Percentiles rank a stretch among this genome's conserved stretches.
Conservation (phyloP, 768 basidiomycete genomes). For the Boletus rubroflammeus region DNA sequence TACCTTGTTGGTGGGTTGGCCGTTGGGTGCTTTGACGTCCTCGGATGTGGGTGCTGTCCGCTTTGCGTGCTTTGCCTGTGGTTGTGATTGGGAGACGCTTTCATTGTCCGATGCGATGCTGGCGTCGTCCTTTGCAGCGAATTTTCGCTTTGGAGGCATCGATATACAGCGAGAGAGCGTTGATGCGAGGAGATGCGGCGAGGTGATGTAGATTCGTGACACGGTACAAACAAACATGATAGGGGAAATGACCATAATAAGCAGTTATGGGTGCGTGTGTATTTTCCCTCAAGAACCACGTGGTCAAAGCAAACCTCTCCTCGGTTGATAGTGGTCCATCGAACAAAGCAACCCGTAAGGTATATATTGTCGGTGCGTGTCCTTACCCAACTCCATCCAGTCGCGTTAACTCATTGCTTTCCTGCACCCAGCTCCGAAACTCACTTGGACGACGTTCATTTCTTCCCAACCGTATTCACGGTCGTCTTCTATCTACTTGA, state of each 20-base stretch:
- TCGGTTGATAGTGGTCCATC: not conserved
- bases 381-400: not conserved
- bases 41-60: constrained; percentile 18
- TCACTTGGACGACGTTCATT: not conserved
- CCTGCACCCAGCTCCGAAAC: not conserved
- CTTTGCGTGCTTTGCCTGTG: constrained; percentile 27
- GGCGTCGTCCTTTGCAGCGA: constrained; percentile 32
- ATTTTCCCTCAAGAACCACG: not conserved
- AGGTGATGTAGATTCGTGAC: not conserved
- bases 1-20: constrained; percentile 71
- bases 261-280: constrained; percentile 19
- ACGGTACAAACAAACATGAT: not conserved
- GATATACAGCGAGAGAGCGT: not conserved
- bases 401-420: not conserved
- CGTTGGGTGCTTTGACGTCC: constrained; percentile 33
- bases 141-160: constrained; percentile 33
- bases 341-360: not conserved
- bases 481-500: not conserved
- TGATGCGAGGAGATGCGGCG: not conserved
- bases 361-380: not conserved
- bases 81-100: constrained; percentile 17
- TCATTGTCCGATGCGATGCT: constrained; percentile 31
- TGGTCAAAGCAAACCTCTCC: constrained; percentile 8
- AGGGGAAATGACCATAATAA: constrained; percentile 3
- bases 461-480: not conserved